Conservation (phyloP, 345 rosid genomes). For the Raphanus raphanistrum region DNA sequence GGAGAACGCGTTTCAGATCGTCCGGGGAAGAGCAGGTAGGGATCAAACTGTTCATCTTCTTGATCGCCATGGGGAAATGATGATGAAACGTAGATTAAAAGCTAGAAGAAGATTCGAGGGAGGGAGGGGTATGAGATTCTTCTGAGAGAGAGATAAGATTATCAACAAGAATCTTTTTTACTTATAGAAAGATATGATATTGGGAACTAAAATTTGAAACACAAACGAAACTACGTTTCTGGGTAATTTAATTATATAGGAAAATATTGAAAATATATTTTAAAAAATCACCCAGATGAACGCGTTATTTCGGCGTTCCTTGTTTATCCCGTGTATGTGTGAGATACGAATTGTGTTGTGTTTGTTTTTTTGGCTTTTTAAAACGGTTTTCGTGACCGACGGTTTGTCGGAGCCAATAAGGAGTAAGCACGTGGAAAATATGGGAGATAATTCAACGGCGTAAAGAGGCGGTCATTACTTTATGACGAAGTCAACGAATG, state of each 20-base stretch:
- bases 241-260: constrained; percentile 15
- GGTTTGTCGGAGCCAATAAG: constrained; percentile 1
- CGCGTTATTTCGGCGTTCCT: constrained; percentile 21
- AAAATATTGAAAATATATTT: not conserved
- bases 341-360: not conserved
- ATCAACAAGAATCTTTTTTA: constrained; percentile 22
- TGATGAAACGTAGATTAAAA: not conserved
- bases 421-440: not conserved
- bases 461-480: not conserved
- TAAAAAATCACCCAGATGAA: not conserved
- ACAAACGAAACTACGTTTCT: constrained; percentile 28
- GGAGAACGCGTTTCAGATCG: constrained; percentile 55
- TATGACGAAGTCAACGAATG: constrained; percentile 16
- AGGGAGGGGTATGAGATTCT: not conserved
- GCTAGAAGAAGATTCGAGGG: not conserved
- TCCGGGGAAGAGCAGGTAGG: constrained; percentile 49
- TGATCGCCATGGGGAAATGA: constrained; percentile 25
- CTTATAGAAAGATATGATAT: constrained; percentile 21
- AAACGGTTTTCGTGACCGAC: constrained; percentile 32
- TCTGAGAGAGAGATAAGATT: not conserved
- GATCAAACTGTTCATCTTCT: constrained; percentile 1
- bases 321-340: not conserved
- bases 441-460: constrained; percentile 18
- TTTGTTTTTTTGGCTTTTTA: not conserved
- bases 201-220: constrained; percentile 6